Percentiles rank a stretch among this genome's conserved stretches.
Evolutionary conservation across 1,139 yeast genomes (phyloP).

Genomic region (Wickerhamomyces sp.): DNA sequence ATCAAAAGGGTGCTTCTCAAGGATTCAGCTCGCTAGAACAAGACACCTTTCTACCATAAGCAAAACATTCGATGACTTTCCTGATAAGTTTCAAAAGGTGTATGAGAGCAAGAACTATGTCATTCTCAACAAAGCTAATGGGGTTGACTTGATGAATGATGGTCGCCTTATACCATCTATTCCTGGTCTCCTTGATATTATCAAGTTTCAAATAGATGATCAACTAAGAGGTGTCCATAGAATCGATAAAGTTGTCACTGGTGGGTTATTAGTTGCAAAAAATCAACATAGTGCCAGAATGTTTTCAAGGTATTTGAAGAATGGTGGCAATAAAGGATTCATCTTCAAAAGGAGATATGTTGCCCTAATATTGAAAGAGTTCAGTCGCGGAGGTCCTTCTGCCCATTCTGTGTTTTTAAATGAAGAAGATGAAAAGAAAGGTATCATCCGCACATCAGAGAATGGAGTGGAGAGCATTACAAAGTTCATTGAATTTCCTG

Average conservation of each 20-base stretch:
- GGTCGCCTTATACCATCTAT: background rate
- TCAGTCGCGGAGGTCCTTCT: constrained; percentile 2
- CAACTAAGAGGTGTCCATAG: constrained; percentile 29
- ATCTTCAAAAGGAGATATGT: constrained; percentile 22
- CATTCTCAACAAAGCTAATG: constrained; percentile 18
- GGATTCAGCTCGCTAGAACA: no score
- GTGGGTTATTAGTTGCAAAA: constrained; percentile 32
- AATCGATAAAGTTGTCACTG: constrained; percentile 33
- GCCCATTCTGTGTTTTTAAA: background rate
- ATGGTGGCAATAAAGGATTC: constrained; percentile 31
- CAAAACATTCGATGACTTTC: background rate
- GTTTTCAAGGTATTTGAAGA: constrained; percentile 27
- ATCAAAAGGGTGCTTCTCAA: no score
- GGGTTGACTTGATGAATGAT: constrained; percentile 16
- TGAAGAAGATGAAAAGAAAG: background rate
- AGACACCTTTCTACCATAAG: background rate
- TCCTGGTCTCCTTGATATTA: constrained; percentile 10
- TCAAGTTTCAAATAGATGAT: constrained; percentile 8
- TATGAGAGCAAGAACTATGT: constrained; percentile 11
- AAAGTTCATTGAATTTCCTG: constrained; percentile 9
- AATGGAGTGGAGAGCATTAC: constrained; percentile 12
- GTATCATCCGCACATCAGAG: constrained; percentile 7
- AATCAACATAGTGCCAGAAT: constrained; percentile 26
- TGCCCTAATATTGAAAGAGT: constrained; percentile 4
- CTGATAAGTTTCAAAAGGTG: constrained; percentile 7